These are phyloP conservation scores for Saccharomyces pastorianus DNA, from an alignment of 1,139 yeast species.

Conservation along the genomic window DNA sequence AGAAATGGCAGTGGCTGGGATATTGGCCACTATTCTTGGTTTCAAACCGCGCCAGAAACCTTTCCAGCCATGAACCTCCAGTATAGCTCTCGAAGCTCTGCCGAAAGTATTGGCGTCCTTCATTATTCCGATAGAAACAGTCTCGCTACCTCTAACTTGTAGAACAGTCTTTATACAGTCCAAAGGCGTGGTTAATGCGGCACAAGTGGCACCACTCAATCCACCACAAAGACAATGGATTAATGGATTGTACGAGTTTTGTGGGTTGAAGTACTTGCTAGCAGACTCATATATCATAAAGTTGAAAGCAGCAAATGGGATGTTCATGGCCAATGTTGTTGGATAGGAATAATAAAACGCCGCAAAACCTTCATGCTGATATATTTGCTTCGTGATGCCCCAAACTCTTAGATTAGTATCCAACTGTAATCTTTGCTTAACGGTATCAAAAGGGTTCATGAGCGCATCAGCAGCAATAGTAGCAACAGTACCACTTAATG, in stretches of 20 bases:
- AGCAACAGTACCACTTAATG: conserved; percentile 88
- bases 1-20: conserved; percentile 94
- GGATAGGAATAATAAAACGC: conserved; percentile 93
- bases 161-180: conserved; percentile 90
- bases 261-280: conserved; percentile 70
- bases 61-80: conserved; percentile 51
- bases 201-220: conserved; percentile 93
- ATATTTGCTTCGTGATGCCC: conserved; percentile 41
- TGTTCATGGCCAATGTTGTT: conserved; percentile 84
- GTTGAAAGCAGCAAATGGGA: conserved; percentile 93
- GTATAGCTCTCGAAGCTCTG: conserved; percentile 66
- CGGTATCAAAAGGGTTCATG: conserved; percentile 96
- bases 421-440: conserved; percentile 80
- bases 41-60: conserved; percentile 82
- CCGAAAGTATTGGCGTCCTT: conserved; percentile 58
- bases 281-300: conserved; percentile 88
- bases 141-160: conserved; percentile 43
- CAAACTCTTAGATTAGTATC: conserved; percentile 32
- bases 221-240: conserved; percentile 93
- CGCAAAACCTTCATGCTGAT: conserved; percentile 64
- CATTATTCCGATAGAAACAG: conserved; percentile 40
- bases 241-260: conserved; percentile 74
- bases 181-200: conserved; percentile 91
- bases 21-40: conserved; percentile 87
- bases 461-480: conserved; percentile 89